These are phyloP conservation scores for Ustilago bromivora DNA, from an alignment of 1,284 basidiomycete genomes.

Conservation along the genomic window DNA sequence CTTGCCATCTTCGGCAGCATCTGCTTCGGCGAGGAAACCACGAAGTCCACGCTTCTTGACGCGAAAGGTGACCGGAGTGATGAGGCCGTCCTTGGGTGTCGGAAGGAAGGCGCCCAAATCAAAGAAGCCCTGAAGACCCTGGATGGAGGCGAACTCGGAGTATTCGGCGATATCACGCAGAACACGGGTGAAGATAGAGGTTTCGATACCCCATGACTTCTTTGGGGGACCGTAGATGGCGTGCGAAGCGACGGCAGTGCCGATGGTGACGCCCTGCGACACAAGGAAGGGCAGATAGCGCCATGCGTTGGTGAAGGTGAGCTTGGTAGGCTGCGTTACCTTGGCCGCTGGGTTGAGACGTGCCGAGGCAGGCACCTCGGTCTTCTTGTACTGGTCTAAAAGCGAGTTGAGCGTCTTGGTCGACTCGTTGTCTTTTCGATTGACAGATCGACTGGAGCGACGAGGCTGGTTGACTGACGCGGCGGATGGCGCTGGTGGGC, in stretches of 20 bases:
- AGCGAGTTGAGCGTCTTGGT: constrained; percentile 61
- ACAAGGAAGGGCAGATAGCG: constrained; percentile 66
- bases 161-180: constrained; percentile 88
- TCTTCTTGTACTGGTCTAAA: constrained; percentile 62
- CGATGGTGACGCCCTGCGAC: constrained; percentile 65
- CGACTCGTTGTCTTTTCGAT: constrained; percentile 42
- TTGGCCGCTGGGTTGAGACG: constrained; percentile 60
- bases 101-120: constrained; percentile 85
- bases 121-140: constrained; percentile 77
- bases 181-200: constrained; percentile 75
- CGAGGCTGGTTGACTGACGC: constrained; percentile 38
- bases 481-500: constrained; percentile 31
- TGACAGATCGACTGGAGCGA: constrained; percentile 29
- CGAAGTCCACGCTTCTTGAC: constrained; percentile 80
- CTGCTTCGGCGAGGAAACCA: constrained; percentile 81
- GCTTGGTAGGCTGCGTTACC: constrained; percentile 45
- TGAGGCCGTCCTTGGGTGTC: constrained; percentile 89
- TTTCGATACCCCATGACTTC: constrained; percentile 86
- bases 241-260: constrained; percentile 65
- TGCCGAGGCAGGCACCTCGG: constrained; percentile 57
- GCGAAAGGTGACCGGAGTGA: constrained; percentile 92
- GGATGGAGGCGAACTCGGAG: constrained; percentile 86
- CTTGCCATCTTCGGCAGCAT: constrained; percentile 79
- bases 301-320: constrained; percentile 64
- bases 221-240: constrained; percentile 78